phyloP scores from a whole-genome alignment of 2,329 filamentous ascomycete species.

The Thielaviopsis punctulata region DNA sequence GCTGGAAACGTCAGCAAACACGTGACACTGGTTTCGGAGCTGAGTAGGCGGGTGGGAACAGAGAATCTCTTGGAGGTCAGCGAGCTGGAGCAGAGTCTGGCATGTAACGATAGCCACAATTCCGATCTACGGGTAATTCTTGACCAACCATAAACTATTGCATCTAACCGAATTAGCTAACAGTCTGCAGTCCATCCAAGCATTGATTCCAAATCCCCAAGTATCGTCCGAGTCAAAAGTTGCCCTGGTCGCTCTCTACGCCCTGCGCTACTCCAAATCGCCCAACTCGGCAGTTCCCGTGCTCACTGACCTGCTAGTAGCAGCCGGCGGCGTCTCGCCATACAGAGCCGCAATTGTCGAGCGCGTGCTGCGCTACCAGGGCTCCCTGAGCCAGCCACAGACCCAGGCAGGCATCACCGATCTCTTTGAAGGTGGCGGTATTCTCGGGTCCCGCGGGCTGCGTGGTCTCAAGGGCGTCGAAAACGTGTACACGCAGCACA shows the following conservation, averaged over 20 bases:
- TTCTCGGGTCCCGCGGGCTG: conserved; percentile 62
- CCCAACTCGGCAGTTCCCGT: conserved; percentile 69
- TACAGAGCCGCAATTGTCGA: conserved; percentile 63
- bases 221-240: conserved; percentile 74
- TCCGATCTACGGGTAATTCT: conserved; percentile 63
- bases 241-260: conserved; percentile 82
- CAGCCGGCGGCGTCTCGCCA: conserved; percentile 63
- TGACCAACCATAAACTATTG: neutral
- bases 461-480: conserved; percentile 95
- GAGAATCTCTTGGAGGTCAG: conserved; percentile 89
- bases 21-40: conserved; percentile 84
- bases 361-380: conserved; percentile 70
- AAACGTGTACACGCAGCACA: conserved; percentile 97
- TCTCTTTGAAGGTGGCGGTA: conserved; percentile 77
- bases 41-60: conserved; percentile 71
- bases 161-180: no score
- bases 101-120: conserved; percentile 89
- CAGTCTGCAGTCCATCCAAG: conserved; percentile 52
- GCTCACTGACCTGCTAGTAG: conserved; percentile 69
- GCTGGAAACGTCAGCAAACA: conserved; percentile 98
- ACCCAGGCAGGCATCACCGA: conserved; percentile 70
- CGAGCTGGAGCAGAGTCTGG: conserved; percentile 89
- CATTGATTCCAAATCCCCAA: conserved; percentile 61
- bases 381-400: conserved; percentile 65
- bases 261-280: conserved; percentile 76